Percentiles rank a stretch among this genome's conserved stretches.
Evolutionary conservation across 345 rosid species (phyloP).

Genomic region (Camelina sativa): DNA sequence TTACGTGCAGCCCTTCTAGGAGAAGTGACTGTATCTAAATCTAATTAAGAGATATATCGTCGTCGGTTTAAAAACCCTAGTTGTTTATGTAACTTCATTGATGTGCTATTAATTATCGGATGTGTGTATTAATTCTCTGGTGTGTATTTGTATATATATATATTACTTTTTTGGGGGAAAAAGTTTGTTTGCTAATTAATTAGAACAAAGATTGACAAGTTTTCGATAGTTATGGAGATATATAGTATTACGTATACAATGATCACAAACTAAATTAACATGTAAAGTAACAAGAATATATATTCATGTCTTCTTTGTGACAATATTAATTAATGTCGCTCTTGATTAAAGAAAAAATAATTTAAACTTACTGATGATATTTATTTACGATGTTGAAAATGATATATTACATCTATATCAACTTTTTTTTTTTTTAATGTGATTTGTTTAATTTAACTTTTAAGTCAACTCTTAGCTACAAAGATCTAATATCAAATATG

Average conservation of each 20-base stretch:
- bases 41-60: conserved; percentile 19
- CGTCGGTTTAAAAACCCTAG: conserved; percentile 25
- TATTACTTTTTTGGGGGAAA: conserved; percentile 2
- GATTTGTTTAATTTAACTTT: too few species aligned
- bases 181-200: conserved; percentile 24
- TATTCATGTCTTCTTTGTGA: background rate
- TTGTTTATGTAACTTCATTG: conserved; percentile 34
- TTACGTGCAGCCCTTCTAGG: conserved; percentile 37
- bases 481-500: too few species aligned
- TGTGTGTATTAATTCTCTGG: conserved; percentile 33
- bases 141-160: background rate
- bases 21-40: conserved; percentile 41
- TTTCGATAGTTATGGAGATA: background rate
- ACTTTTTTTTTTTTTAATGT: too few species aligned
- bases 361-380: too few species aligned
- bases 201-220: conserved; percentile 25
- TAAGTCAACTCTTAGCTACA: too few species aligned
- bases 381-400: too few species aligned
- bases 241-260: background rate
- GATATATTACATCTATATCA: too few species aligned
- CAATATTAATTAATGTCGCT: too few species aligned
- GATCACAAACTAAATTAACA: background rate
- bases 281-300: background rate
- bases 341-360: too few species aligned
- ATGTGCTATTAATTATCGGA: conserved; percentile 10